Percentiles rank a stretch among this genome's conserved stretches.
Conservation (phyloP, 176 grass and related monocot genomes). For the Cymbopogon citratus region DNA sequence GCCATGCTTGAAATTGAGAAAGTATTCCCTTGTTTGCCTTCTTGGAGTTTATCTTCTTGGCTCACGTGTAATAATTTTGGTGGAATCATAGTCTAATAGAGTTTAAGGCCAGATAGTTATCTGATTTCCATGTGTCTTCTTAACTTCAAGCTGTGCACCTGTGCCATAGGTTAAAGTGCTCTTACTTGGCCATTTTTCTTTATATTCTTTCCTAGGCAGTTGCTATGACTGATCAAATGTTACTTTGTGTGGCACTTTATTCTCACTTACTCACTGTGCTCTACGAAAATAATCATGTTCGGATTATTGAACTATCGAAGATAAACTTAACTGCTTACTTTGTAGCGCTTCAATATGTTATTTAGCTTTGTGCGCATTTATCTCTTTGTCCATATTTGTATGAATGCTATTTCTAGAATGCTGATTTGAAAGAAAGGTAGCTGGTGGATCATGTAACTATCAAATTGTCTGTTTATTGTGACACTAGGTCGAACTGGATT, state of each 20-base stretch:
- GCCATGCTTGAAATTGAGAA: background rate
- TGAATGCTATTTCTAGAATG: constrained; percentile 12
- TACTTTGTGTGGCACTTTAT: background rate
- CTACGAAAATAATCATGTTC: background rate
- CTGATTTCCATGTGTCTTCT: background rate
- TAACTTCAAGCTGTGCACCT: background rate
- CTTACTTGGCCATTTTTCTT: background rate
- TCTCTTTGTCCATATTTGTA: background rate
- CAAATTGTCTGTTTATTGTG: background rate
- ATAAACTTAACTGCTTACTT: background rate
- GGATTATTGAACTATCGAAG: background rate
- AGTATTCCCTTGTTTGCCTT: background rate
- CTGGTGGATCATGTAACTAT: background rate
- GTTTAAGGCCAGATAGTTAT: background rate
- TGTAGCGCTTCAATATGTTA: background rate
- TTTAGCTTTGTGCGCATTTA: background rate
- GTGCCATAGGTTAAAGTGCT: background rate
- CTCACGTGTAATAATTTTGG: background rate
- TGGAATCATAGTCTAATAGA: background rate
- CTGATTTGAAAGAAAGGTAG: background rate
- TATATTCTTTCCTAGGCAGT: background rate
- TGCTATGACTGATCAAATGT: background rate
- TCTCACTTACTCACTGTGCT: background rate
- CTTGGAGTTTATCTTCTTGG: background rate
- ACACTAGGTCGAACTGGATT: constrained; percentile 76